A percentile compares a stretch with the other conserved stretches of the same genome.
phyloP scores from a whole-genome alignment of 2,329 filamentous ascomycete species.

The Atkinsonella texensis region DNA sequence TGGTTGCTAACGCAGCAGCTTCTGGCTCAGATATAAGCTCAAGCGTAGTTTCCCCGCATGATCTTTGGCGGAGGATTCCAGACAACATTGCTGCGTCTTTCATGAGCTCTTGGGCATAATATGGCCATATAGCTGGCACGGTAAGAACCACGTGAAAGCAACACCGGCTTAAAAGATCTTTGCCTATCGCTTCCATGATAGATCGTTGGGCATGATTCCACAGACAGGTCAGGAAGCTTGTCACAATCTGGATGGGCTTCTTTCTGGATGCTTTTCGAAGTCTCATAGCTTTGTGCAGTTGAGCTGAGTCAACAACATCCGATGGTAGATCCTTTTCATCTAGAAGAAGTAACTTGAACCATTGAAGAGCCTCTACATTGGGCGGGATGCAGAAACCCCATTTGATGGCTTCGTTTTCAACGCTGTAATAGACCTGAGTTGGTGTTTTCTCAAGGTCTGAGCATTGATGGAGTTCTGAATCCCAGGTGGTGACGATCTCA shows the following conservation, averaged over 20 bases:
- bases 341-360: constrained; percentile 31
- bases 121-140: constrained; percentile 33
- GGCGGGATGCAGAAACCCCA: constrained; percentile 23
- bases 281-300: constrained; percentile 9
- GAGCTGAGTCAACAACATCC: constrained; percentile 10
- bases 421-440: constrained; percentile 13
- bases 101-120: constrained; percentile 26
- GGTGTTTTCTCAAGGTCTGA: constrained; percentile 21
- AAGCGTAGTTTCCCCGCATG: constrained; percentile 18
- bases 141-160: constrained; percentile 28
- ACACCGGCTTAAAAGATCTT: constrained; percentile 10
- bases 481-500: constrained; percentile 21
- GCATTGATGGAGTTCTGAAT: constrained; percentile 10
- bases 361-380: constrained; percentile 16
- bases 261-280: constrained; percentile 7
- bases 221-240: constrained; percentile 19
- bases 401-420: fast-evolving
- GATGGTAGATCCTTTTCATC: constrained; percentile 17
- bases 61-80: constrained; percentile 21
- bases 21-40: constrained; percentile 31
- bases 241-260: constrained; percentile 16
- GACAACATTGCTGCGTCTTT: constrained; percentile 19
- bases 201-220: constrained; percentile 19
- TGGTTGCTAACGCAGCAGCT: constrained; percentile 28
- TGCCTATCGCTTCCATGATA: constrained; percentile 16